phyloP scores from a whole-genome alignment of 305 asterid species.

The Fraxinus latifolia region DNA sequence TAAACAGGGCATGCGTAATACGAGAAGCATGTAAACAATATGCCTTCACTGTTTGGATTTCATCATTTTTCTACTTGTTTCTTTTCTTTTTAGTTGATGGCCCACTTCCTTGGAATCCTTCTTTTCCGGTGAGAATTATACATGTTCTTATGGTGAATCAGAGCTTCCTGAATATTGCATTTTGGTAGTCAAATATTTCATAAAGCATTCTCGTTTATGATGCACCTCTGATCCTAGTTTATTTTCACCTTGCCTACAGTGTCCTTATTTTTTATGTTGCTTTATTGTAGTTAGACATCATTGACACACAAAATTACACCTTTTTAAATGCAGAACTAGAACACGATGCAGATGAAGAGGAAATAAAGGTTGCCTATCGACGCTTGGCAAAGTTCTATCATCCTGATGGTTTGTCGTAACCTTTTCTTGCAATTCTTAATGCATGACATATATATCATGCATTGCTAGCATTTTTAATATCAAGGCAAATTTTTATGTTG shows the following conservation, averaged over 20 bases:
- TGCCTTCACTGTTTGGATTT: neutral
- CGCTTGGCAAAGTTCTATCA: slow-evolving; percentile 93
- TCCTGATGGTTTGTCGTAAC: slow-evolving; percentile 77
- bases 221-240: neutral
- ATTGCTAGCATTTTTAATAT: neutral
- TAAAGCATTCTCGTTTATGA: neutral
- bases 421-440: slow-evolving; percentile 14
- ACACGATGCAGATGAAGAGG: slow-evolving; percentile 77
- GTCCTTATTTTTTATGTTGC: neutral
- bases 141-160: neutral
- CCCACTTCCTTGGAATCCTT: neutral
- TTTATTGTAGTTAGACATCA: neutral
- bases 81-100: neutral
- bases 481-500: neutral
- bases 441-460: neutral
- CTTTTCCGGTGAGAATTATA: neutral
- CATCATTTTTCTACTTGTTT: neutral
- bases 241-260: neutral
- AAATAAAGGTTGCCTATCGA: slow-evolving; percentile 79
- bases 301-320: slow-evolving; percentile 8
- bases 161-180: neutral
- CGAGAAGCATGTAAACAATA: neutral
- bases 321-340: slow-evolving; percentile 61
- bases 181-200: neutral
- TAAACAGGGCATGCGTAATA: neutral